phyloP scores from a whole-genome alignment of 1,284 basidiomycete species.

The Dichomitus squalens region DNA sequence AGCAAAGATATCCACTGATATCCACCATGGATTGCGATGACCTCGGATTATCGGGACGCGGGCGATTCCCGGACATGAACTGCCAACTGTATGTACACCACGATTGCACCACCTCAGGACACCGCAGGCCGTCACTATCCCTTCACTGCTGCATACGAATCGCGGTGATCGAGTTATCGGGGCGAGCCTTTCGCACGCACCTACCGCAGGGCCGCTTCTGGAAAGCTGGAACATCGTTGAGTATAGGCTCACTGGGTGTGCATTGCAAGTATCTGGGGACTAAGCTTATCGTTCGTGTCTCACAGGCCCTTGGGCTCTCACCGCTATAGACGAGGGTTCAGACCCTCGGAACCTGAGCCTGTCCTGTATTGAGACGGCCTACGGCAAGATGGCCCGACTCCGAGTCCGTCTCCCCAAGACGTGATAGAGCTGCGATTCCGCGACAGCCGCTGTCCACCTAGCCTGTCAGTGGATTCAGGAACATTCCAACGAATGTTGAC shows the following conservation, averaged over 20 bases:
- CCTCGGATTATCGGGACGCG: constrained; percentile 11
- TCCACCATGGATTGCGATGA: constrained; percentile 1
- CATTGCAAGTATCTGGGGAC: neutral
- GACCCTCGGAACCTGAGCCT: constrained; percentile 15
- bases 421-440: no score
- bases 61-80: constrained; percentile 13
- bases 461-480: constrained; percentile 5
- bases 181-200: constrained; percentile 15
- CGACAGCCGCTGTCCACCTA: no score
- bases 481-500: constrained; percentile 10
- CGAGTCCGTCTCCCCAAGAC: no score
- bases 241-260: neutral
- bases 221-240: neutral
- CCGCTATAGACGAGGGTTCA: constrained; percentile 1
- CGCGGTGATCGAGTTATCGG: constrained; percentile 8
- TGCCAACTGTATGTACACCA: neutral
- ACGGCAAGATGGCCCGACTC: no score
- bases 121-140: neutral
- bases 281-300: constrained; percentile 17
- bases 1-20: neutral
- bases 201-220: constrained; percentile 11
- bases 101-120: constrained; percentile 2
- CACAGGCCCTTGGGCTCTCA: neutral
- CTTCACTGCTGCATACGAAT: neutral
- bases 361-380: constrained; percentile 10